Base-by-base conservation (phyloP, 1,284 basidiomycete genomes). In the Cryptococcus sp. region DNA sequence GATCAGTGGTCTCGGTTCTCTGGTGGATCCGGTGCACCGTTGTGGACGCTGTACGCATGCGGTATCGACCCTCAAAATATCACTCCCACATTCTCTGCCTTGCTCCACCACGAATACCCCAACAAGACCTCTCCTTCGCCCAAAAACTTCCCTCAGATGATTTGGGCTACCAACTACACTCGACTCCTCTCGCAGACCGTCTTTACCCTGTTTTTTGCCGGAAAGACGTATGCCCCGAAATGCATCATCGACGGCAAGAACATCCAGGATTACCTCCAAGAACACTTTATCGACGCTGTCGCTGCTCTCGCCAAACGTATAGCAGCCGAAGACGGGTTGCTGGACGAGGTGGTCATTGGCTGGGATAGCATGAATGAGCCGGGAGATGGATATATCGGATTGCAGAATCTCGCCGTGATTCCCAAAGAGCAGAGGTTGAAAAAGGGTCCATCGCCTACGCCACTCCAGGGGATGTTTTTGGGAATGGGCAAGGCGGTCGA, bases 301-400 rank as follows among this genome's bases (percentile, higher is more conserved):
- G 82, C 81, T 0, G 73, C 77, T 32, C 78, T 98, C 31, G 90
- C 86, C 0, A 80, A 87, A 62, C 78, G 80, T 23, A 86, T 98
- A 37, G 73, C 75, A 1, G 80, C 80, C 12, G 86, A 84, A 0
- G 85, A 84, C 0, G 65, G 57, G 12, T 74, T 97, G 18, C 72
- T 86, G 23, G 93, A 97, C 41, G 81, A 83, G 37, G 91, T 88
- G 56, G 81, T 98, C 22, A 84, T 97, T 49, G 94, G 94, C 0
- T 97, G 94, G 94, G 94, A 98, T 68, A 87, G 84, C 60, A 76
- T 97, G 73, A 97, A 97, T 69, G 94, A 98, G 71, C 93, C 94
- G 0, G 85, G 83, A 40, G 88, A 92, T 56, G 94, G 93, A 0
- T 77, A 93, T 50, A 80, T 87, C 41, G 87, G 87, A 1, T 83